phyloP scores from a whole-genome alignment of 345 rosid genomes.

The Geranium brycei region DNA sequence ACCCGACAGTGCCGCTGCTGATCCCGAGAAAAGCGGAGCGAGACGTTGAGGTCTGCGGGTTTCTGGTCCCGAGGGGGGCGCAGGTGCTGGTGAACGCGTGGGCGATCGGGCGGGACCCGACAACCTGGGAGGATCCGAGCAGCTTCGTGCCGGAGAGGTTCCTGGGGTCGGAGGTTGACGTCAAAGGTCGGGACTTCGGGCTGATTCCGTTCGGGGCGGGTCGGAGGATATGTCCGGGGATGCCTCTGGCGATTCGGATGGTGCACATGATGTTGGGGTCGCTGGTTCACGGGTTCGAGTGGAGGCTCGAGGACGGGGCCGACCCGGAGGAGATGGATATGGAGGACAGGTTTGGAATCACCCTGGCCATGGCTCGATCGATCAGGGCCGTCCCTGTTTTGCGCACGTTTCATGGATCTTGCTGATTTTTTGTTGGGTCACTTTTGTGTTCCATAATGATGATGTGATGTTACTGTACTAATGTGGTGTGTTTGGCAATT shows the following conservation, averaged over 20 bases:
- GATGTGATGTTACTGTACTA: no score
- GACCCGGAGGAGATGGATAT: conserved; percentile 17
- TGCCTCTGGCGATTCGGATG: conserved; percentile 30
- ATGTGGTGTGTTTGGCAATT: no score
- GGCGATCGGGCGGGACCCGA: conserved; percentile 39
- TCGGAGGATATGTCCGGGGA: conserved; percentile 34
- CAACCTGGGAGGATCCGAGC: conserved; percentile 21
- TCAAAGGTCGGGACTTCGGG: conserved; percentile 22
- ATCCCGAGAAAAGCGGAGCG: conserved; percentile 28
- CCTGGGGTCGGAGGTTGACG: conserved; percentile 23
- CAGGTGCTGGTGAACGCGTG: conserved; percentile 34
- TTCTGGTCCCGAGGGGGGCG: conserved; percentile 25
- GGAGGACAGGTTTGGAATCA: conserved; percentile 29
- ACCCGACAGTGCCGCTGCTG: conserved; percentile 25
- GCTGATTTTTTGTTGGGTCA: no score
- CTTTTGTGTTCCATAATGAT: no score
- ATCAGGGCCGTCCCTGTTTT: conserved; percentile 14
- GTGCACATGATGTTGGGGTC: conserved; percentile 27
- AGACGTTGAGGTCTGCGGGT: conserved; percentile 19
- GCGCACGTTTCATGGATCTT: no score
- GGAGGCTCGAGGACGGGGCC: conserved; percentile 24
- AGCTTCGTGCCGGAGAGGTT: conserved; percentile 33
- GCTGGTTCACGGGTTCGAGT: conserved; percentile 26
- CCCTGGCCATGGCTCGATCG: conserved; percentile 23
- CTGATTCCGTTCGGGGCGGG: conserved; percentile 35